Conservation (phyloP, 352 stramenopile genomes). For the Globisporangium emineosum region DNA sequence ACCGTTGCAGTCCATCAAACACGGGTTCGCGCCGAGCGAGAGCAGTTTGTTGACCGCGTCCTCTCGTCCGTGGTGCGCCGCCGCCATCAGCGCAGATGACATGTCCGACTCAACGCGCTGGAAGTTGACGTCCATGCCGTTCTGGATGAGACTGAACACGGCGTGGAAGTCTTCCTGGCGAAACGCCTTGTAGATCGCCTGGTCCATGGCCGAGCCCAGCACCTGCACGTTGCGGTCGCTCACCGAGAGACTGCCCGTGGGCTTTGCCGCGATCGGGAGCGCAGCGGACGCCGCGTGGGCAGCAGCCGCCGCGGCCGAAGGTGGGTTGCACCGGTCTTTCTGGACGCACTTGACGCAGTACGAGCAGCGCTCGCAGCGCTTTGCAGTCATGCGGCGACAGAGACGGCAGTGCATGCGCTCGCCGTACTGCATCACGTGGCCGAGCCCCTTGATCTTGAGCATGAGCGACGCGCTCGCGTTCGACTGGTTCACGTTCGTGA, state of each 20-base stretch:
- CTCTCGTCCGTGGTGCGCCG: conserved; percentile 75
- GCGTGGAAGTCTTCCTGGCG: conserved; percentile 74
- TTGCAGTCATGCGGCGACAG: conserved; percentile 74
- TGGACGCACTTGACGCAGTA: conserved; percentile 75
- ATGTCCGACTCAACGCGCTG: conserved; percentile 74
- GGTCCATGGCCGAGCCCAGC: conserved; percentile 80
- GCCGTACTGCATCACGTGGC: conserved; percentile 72
- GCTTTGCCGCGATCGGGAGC: not conserved
- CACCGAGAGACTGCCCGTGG: conserved; percentile 44
- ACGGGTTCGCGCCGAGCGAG: conserved; percentile 60
- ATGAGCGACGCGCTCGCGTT: conserved; percentile 67
- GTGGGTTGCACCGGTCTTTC: conserved; percentile 51
- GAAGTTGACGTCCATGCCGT: conserved; percentile 87
- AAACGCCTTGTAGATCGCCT: conserved; percentile 79
- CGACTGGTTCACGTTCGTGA: conserved; percentile 76
- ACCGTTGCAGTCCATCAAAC: conserved; percentile 43
- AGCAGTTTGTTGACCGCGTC: conserved; percentile 66
- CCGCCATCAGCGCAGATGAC: conserved; percentile 75
- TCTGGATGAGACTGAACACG: conserved; percentile 75
- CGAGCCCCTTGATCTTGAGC: conserved; percentile 63
- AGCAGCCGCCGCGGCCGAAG: conserved; percentile 1
- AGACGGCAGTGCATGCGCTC: conserved; percentile 60
- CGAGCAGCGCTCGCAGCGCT: conserved; percentile 64
- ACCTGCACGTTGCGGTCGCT: conserved; percentile 75
- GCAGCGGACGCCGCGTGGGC: not conserved